Evolutionary conservation across 345 rosid species (phyloP), one percentile per base, ranked within the genome.

Genomic region (Salix viminalis): DNA sequence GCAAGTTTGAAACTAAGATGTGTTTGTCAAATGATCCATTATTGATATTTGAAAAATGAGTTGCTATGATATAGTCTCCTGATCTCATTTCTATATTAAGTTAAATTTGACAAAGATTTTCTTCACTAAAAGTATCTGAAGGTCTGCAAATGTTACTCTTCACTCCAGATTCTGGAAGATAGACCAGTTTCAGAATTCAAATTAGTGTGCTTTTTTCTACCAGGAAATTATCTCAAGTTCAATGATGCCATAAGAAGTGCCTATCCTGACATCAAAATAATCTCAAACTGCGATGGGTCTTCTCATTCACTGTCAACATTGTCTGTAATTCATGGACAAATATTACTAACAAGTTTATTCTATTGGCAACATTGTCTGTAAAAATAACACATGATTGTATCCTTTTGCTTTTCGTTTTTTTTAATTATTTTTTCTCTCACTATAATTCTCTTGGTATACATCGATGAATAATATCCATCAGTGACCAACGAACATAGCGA

Each of bases 161-260:
- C 23, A 34, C 14, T 46, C 13, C 28, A n/a, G 36, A 46, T 65
- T 75, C 24, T 30, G 24, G 65, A 52, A 30, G 42, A 32, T 21
- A 52, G 24, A 73, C 36, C 12, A 42, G 41, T 41, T 16, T 39
- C 26, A 19, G 71, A 56, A 68, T 75, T 83, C 30, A 75, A 26
- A 32, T 32, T 26, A 61, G 2, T 64, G 2, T 48, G 21, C 58
- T 70, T 75, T 32, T 4, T 71, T 85, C 44, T 81, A 70, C 65
- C 91, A 96, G 99, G 92, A 83, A 96, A 96, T 89, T 96, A 94
- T 85, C 88, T 92, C 77, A 88, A 88, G 87, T 94, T 94, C 87
- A 89, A 92, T 70, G 72, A 87, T 75, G 97, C 97, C 54, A 91
- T 92, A 58, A 93, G 74, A 65, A 77, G 74, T 42, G 88, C 86